Evolutionary conservation across 192 early-diverging fungal genomes (phyloP).

Genomic region (Coemansia sp.): DNA sequence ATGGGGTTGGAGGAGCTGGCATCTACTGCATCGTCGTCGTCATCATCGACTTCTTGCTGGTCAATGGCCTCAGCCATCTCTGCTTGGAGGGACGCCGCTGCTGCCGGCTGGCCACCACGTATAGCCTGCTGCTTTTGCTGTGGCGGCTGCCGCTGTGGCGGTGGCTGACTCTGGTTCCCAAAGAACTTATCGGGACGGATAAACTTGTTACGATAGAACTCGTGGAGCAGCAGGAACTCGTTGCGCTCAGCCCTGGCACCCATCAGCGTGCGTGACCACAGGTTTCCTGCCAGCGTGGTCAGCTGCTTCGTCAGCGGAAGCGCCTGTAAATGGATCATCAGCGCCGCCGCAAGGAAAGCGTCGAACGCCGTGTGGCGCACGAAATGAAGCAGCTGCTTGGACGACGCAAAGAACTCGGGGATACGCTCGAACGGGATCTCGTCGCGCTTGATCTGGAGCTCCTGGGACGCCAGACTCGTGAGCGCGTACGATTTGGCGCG

Average conservation of each 20-base stretch:
- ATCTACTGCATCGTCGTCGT: constrained; percentile 23
- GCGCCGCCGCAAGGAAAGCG: constrained; percentile 69
- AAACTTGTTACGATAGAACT: constrained; percentile 89
- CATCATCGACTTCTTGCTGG: constrained; percentile 16
- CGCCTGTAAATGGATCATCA: constrained; percentile 90
- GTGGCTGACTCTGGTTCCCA: neutral
- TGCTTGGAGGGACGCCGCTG: constrained; percentile 20
- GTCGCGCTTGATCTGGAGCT: constrained; percentile 76
- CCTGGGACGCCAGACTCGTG: constrained; percentile 70
- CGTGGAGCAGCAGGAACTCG: constrained; percentile 92
- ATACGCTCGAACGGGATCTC: constrained; percentile 85
- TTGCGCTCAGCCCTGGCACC: constrained; percentile 93
- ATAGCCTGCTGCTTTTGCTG: neutral
- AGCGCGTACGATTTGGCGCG: constrained; percentile 83
- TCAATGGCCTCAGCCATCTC: constrained; percentile 38
- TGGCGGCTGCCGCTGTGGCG: neutral
- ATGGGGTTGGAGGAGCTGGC: constrained; percentile 16
- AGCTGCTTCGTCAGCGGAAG: constrained; percentile 90
- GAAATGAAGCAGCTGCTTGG: constrained; percentile 63
- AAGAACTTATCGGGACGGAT: constrained; percentile 86
- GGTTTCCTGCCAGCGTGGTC: constrained; percentile 90
- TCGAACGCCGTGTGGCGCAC: constrained; percentile 82
- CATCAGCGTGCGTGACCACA: constrained; percentile 88
- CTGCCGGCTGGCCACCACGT: neutral
- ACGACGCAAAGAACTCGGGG: constrained; percentile 61